Base-by-base conservation (phyloP, 1,139 yeast species). In the Hyphopichia pseudoburtonii region DNA sequence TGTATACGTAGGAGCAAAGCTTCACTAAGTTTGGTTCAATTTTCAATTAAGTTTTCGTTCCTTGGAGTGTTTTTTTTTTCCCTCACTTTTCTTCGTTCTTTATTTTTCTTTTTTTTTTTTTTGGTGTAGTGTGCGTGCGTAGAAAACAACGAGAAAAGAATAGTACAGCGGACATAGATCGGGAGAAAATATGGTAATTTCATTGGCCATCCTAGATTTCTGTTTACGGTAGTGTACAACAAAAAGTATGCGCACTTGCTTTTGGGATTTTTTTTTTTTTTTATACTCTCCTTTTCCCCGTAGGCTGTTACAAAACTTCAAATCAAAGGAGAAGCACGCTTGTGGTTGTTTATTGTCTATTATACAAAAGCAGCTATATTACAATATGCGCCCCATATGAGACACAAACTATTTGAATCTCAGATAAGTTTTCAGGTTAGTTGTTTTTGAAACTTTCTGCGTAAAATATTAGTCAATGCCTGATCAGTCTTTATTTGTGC, bases 201-300 rank as follows among this genome's bases (percentile, higher is more conserved):
- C 64, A 66, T 69, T 69, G 74, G 75, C 54, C 51, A 57, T 46
- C 36, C 48, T 55, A 26, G 71, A 63, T 56, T 66, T 41, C 70
- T 68, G 33, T 31, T 46, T 60, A 43, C 18, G 69, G 71, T 40
- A 60, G 48, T 37, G 42, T 35, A 38, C 40, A 42, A 30, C 32
- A 22, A 30, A 12, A 15, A 18, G 21, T 30, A 23, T 15, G 26
- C n/a, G 28, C 28, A 25, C 14, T 10, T 10, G 12, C n/a, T 23
- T 19, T 7, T 19, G n/a, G n/a, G n/a, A n/a, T n/a, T n/a, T n/a
- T n/a, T n/a, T n/a, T n/a, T n/a, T n/a, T n/a, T n/a, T n/a, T n/a
- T n/a, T n/a, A n/a, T n/a, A n/a, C n/a, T n/a, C n/a, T n/a, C n/a
- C n/a, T n/a, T n/a, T n/a, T n/a, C n/a, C n/a, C n/a, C n/a, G n/a